phyloP scores from a whole-genome alignment of 768 basidiomycete genomes.

The Tulasnella calospora region DNA sequence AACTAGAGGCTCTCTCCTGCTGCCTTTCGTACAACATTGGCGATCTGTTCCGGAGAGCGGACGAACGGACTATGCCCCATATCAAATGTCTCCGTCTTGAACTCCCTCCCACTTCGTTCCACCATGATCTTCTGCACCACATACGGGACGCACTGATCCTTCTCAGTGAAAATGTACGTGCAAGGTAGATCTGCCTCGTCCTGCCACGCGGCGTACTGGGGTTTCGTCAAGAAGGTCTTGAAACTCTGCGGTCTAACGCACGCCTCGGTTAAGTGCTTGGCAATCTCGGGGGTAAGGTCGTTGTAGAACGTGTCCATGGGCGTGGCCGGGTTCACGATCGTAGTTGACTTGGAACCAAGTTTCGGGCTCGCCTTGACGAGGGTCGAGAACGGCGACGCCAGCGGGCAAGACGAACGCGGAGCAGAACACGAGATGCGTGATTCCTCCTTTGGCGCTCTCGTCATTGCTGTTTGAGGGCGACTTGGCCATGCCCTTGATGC shows the following conservation, averaged over 20 bases:
- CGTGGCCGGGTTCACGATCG: neutral
- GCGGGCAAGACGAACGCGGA: neutral
- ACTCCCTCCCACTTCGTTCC: neutral
- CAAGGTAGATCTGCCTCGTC: neutral
- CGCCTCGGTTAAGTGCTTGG: neutral
- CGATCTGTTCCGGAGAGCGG: neutral
- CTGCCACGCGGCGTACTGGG: neutral
- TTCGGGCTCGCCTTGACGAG: neutral
- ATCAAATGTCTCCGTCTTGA: neutral
- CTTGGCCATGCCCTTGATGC: neutral
- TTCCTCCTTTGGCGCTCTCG: neutral
- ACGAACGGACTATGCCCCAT: neutral
- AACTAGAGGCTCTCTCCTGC: neutral
- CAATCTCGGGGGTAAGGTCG: neutral
- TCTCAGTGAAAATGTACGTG: neutral
- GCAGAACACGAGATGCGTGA: neutral
- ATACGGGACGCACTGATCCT: neutral
- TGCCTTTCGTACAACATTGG: neutral
- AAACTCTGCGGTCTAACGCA: neutral
- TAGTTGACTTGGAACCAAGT: neutral
- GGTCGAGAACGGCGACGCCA: neutral
- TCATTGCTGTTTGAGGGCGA: neutral
- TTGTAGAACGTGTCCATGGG: conserved; percentile 2
- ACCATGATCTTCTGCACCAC: neutral
- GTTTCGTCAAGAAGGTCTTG: neutral